Evolutionary conservation across 306 rosid genomes (phyloP), one percentile per base, ranked within the genome.

Genomic region (Albizia julibrissin): DNA sequence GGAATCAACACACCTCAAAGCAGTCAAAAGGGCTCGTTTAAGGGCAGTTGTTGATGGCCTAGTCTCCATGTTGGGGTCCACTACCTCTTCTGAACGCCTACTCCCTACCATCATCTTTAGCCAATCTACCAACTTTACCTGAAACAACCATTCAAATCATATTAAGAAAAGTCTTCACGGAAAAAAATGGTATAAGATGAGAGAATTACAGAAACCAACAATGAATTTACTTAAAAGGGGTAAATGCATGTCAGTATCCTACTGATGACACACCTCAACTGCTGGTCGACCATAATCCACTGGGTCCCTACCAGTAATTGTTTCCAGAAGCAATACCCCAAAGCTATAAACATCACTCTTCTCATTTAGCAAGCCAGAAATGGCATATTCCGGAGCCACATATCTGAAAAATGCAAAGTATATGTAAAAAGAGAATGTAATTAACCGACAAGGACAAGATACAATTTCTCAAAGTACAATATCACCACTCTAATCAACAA

Each of bases 321-420:
- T 92, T 86, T 92, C 96, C 67, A 92, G 86, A 56, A 92, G 84
- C 84, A 92, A 82, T 58, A 92, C 97, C 29, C 97, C 97, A 79
- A 88, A 92, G 80, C 97, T 92, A 79, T 92, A 92, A 27, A 90
- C 94, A 80, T 92, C 97, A 72, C 98, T 94, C 82, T 92, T 94
- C 84, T 94, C 98, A 47, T 92, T 94, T 80, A 94, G 75, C 76
- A 94, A 92, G 58, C 98, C 97, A 68, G 98, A 90, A 84, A 89
- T 94, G 78, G 98, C 98, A 88, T 94, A 94, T 85, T 94, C 98
- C 0, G 97, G 98, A 74, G 98, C 98, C 39, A 94, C 97, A 69
- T 94, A 94, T 74, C 98, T 94, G 91, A 82, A 79, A 27, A 73
- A 24, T 22, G 31, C 9, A 29, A 80, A 10, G 54, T 43, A 81